A percentile compares a stretch with the other conserved stretches of the same genome.
These are phyloP conservation scores for Alternaria panax DNA, from an alignment of 2,329 filamentous ascomycete genomes.

Conservation along the genomic window DNA sequence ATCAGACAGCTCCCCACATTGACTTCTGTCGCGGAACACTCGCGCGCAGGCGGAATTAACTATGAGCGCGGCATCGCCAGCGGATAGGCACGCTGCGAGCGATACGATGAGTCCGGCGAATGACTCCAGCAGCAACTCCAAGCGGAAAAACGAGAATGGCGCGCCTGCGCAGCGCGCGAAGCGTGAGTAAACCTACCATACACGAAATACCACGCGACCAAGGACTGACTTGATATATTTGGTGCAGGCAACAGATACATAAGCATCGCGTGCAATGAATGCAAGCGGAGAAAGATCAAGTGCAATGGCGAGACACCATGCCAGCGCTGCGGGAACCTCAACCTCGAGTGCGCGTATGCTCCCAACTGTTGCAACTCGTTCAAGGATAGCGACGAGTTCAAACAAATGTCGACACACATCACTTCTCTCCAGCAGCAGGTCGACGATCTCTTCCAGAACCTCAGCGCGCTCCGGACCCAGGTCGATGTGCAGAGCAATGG, in stretches of 20 bases:
- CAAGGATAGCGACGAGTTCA: conserved; percentile 88
- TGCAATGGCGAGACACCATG: conserved; percentile 72
- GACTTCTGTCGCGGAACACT: conserved; percentile 19
- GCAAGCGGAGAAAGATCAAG: conserved; percentile 72
- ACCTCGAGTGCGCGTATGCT: conserved; percentile 69
- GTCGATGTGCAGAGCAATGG: conserved; percentile 45
- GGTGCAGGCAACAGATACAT: conserved; percentile 61
- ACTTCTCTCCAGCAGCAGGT: conserved; percentile 82
- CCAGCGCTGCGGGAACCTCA: conserved; percentile 69
- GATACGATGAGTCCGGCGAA: conserved; percentile 46
- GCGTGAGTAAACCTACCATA: conserved; percentile 44
- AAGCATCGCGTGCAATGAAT: conserved; percentile 72
- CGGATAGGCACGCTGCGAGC: conserved; percentile 34
- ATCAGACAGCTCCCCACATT: conserved; percentile 17
- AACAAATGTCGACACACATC: conserved; percentile 78
- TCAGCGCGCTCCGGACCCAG: conserved; percentile 70
- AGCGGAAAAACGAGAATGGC: conserved; percentile 56
- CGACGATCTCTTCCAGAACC: conserved; percentile 73
- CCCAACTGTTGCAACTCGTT: conserved; percentile 80
- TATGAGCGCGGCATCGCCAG: conserved; percentile 25
- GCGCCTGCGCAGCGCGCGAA: conserved; percentile 61
- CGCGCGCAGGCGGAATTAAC: conserved; percentile 12
- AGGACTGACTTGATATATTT: neutral
- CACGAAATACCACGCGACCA: neutral
- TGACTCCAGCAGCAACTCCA: conserved; percentile 36